These are phyloP conservation scores for Dendrobium officinale DNA, from an alignment of 106 monocot species.

Conservation along the genomic window DNA sequence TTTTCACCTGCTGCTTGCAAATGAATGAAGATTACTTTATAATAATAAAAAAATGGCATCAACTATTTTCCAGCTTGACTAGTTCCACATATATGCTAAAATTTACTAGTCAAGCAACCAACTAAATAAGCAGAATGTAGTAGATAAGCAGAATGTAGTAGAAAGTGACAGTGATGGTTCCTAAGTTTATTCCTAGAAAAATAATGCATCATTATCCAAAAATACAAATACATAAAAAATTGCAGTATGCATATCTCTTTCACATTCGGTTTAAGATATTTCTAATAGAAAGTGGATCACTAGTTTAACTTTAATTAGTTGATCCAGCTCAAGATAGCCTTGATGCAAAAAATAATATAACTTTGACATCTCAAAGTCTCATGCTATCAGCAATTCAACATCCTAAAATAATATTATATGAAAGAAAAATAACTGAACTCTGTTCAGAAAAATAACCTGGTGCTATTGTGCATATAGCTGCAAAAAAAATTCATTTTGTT, in stretches of 20 bases:
- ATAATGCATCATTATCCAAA: too few relatives aligned
- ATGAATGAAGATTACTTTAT: too few relatives aligned
- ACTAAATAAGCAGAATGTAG: not conserved
- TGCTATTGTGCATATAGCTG: slow-evolving; percentile 92
- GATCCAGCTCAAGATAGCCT: not conserved
- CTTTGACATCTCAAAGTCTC: not conserved
- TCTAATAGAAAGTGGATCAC: not conserved
- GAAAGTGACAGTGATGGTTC: not conserved
- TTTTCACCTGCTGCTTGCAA: not conserved
- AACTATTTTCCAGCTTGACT: not conserved
- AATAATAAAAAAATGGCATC: too few relatives aligned
- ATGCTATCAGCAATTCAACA: not conserved
- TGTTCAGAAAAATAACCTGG: slow-evolving; percentile 34
- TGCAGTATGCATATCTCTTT: too few relatives aligned
- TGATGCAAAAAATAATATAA: not conserved
- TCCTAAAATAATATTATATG: not conserved
- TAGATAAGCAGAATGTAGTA: not conserved
- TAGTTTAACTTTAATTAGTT: not conserved
- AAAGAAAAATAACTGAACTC: not conserved
- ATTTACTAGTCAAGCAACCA: not conserved
- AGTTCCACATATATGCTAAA: not conserved
- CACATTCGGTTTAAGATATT: not conserved
- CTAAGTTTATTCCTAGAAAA: too few relatives aligned
- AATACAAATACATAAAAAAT: too few relatives aligned
- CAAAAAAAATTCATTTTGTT: slow-evolving; percentile 71